These are phyloP conservation scores for Sporothrix brunneoviolacea DNA, from an alignment of 2,329 filamentous ascomycete genomes.

Conservation along the genomic window DNA sequence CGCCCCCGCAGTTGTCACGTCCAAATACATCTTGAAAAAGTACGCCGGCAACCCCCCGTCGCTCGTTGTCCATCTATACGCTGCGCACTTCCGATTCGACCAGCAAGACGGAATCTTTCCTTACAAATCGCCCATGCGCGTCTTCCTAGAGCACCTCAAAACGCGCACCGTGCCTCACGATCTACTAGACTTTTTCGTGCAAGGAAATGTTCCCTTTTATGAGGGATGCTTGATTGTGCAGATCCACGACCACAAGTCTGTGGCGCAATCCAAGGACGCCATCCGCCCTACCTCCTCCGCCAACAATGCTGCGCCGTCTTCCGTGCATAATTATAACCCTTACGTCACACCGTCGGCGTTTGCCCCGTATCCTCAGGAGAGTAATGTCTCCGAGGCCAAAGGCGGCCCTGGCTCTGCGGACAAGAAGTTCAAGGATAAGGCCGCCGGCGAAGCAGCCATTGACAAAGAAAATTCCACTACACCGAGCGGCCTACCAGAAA, in stretches of 20 bases:
- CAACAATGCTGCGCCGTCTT: constrained; percentile 63
- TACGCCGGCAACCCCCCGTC: constrained; percentile 64
- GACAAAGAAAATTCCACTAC: constrained; percentile 53
- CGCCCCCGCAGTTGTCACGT: constrained; percentile 56
- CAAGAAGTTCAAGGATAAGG: constrained; percentile 33
- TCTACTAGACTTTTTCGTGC: constrained; percentile 70
- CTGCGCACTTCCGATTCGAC: constrained; percentile 85
- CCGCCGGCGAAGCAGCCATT: constrained; percentile 30
- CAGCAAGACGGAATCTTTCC: constrained; percentile 87
- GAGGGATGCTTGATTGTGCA: constrained; percentile 93
- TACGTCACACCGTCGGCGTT: constrained; percentile 86
- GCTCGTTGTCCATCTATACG: constrained; percentile 76
- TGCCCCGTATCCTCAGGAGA: constrained; percentile 63
- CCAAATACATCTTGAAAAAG: constrained; percentile 75
- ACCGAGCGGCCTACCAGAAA: constrained; percentile 40
- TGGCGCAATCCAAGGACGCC: constrained; percentile 51
- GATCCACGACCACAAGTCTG: constrained; percentile 78
- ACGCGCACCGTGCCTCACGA: constrained; percentile 80
- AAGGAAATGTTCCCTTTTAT: constrained; percentile 72
- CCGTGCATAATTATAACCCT: constrained; percentile 86
- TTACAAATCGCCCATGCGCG: constrained; percentile 86
- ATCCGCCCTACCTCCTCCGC: constrained; percentile 47
- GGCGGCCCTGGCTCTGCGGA: constrained; percentile 20
- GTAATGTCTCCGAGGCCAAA: constrained; percentile 22
- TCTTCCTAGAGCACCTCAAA: constrained; percentile 70